Evolutionary conservation across 1,284 basidiomycete genomes (phyloP).

Genomic region (Ustilago xerochloae): DNA sequence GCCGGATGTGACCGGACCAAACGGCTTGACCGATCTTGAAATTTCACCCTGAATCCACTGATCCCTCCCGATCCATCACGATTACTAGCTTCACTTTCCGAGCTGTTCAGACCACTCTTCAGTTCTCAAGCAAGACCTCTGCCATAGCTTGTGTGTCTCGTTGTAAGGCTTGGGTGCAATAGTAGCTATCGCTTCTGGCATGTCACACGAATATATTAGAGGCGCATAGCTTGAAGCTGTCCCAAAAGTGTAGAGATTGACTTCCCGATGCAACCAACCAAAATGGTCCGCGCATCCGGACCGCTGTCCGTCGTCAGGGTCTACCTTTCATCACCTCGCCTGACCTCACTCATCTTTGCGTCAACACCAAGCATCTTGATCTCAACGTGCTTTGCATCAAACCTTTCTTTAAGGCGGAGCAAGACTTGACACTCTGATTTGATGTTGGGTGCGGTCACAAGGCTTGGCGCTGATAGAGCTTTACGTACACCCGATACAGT

Average conservation of each 20-base stretch:
- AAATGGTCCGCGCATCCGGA: background rate
- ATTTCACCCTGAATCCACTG: constrained; percentile 12
- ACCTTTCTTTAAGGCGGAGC: background rate
- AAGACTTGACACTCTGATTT: too few species aligned
- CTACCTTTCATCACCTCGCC: too few species aligned
- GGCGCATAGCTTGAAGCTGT: too few species aligned
- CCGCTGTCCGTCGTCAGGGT: constrained; percentile 1
- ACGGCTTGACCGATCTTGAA: constrained; percentile 8
- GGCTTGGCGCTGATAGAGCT: background rate
- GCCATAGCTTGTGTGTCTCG: too few species aligned
- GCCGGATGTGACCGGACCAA: constrained; percentile 33
- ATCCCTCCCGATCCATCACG: constrained; percentile 12
- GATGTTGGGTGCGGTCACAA: background rate
- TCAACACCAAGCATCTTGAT: background rate
- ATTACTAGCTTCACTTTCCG: background rate
- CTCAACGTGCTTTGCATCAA: background rate
- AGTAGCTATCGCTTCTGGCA: too few species aligned
- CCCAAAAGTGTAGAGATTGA: too few species aligned
- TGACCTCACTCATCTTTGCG: background rate
- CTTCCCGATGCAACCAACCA: too few species aligned
- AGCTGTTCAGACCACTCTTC: background rate
- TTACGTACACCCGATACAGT: too few species aligned
- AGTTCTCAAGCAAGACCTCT: too few species aligned
- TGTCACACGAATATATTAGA: too few species aligned
- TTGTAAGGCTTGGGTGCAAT: too few species aligned